phyloP scores from a whole-genome alignment of 768 basidiomycete species.

The Naganishia friedmannii region DNA sequence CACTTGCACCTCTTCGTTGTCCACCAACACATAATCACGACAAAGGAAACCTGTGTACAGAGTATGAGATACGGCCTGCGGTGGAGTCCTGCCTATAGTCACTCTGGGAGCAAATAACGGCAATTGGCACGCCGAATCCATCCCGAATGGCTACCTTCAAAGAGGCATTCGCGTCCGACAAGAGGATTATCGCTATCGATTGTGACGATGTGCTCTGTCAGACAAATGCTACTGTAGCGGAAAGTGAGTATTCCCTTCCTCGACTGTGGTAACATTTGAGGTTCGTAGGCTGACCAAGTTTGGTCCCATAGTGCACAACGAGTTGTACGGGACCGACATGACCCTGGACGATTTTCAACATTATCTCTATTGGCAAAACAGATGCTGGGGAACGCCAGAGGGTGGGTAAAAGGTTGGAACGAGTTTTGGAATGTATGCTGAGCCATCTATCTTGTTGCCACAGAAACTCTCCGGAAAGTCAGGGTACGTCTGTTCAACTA shows the following conservation, averaged over 20 bases:
- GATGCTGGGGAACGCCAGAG: slow-evolving; percentile 47
- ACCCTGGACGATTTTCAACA: slow-evolving; percentile 47
- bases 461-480: slow-evolving; percentile 26
- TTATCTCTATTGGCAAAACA: slow-evolving; percentile 51
- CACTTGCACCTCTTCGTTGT: too few relatives aligned
- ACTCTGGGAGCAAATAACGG: too few relatives aligned
- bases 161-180: slow-evolving; percentile 28
- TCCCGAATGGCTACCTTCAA: slow-evolving; percentile 15
- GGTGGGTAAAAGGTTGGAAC: slow-evolving; percentile 1
- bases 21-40: too few relatives aligned
- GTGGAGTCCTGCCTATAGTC: too few relatives aligned
- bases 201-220: slow-evolving; percentile 49
- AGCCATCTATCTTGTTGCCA: not conserved
- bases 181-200: slow-evolving; percentile 49
- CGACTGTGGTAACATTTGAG: not conserved
- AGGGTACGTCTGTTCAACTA: not conserved
- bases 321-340: slow-evolving; percentile 37
- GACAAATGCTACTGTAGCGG: slow-evolving; percentile 28
- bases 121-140: not conserved
- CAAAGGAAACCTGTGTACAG: too few relatives aligned
- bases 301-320: slow-evolving; percentile 48
- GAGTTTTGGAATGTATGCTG: not conserved
- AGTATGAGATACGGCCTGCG: too few relatives aligned
- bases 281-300: not conserved
- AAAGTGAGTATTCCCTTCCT: slow-evolving; percentile 18